Percentiles rank a stretch among this genome's conserved stretches.
Evolutionary conservation across 805 yeast species (phyloP).

Genomic region (Metschnikowia koreensis): DNA sequence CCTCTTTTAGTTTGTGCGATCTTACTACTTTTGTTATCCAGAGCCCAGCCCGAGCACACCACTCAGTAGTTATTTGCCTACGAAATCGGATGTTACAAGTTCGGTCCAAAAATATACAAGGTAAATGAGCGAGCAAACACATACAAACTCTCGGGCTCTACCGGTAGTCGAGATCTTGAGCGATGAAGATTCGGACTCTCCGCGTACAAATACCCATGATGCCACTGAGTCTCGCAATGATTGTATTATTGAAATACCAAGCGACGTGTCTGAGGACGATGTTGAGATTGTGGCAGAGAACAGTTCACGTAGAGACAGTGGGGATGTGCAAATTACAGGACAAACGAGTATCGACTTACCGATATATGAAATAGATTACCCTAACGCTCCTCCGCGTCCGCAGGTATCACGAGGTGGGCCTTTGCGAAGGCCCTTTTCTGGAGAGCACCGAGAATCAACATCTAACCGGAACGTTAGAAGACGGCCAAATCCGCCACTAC

Average conservation of each 20-base stretch:
- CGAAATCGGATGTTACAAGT: neutral
- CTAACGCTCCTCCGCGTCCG: conserved; percentile 6
- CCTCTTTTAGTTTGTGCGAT: neutral
- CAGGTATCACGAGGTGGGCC: neutral
- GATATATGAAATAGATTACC: conserved; percentile 1
- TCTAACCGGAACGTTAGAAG: conserved; percentile 9
- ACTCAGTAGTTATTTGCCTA: neutral
- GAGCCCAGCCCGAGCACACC: neutral
- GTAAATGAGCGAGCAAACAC: conserved; percentile 12
- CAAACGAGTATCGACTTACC: neutral
- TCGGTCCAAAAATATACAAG: neutral
- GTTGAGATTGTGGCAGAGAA: conserved; percentile 17
- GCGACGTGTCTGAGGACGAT: conserved; percentile 17
- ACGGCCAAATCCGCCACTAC: conserved; percentile 8
- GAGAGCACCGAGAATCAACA: neutral
- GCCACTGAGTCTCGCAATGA: conserved; percentile 3
- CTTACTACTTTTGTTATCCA: neutral
- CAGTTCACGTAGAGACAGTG: conserved; percentile 1
- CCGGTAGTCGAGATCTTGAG: conserved; percentile 16
- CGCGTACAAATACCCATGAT: neutral
- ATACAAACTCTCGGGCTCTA: conserved; percentile 11
- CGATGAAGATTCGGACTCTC: conserved; percentile 11
- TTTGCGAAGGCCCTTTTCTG: neutral
- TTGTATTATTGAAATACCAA: conserved; percentile 13
- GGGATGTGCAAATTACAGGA: conserved; percentile 19